Percentiles rank a stretch among this genome's conserved stretches.
Evolutionary conservation across 331 rosid genomes (phyloP).

Genomic region (Phaseolus coccineus): DNA sequence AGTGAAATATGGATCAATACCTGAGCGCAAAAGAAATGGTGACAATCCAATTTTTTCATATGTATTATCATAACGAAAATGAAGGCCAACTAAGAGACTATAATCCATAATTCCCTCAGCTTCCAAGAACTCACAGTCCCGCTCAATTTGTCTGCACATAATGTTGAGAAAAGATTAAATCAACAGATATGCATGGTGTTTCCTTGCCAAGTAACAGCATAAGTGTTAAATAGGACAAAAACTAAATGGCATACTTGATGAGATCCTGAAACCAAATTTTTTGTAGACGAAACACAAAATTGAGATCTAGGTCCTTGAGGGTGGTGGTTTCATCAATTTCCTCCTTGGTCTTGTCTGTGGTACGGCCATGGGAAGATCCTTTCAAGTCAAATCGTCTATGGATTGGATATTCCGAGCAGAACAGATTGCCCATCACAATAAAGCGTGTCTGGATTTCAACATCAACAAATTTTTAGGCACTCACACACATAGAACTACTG

Average conservation of each 20-base stretch:
- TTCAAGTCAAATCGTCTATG: constrained; percentile 88
- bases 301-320: constrained; percentile 88
- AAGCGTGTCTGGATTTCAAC: constrained; percentile 71
- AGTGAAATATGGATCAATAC: constrained; percentile 50
- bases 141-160: constrained; percentile 73
- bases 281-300: constrained; percentile 79
- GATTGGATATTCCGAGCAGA: constrained; percentile 89
- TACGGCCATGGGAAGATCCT: constrained; percentile 91
- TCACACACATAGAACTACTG: not conserved
- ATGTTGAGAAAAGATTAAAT: constrained; percentile 36
- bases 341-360: constrained; percentile 70
- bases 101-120: constrained; percentile 91
- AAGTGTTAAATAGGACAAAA: not conserved
- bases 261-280: constrained; percentile 69
- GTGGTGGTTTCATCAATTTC: constrained; percentile 94
- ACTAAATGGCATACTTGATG: constrained; percentile 56
- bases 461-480: constrained; percentile 27
- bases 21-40: constrained; percentile 79
- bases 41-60: constrained; percentile 83
- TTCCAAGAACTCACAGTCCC: constrained; percentile 84
- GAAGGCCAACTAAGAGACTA: constrained; percentile 90
- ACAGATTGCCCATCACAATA: constrained; percentile 93
- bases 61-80: constrained; percentile 77
- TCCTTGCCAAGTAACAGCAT: not conserved
- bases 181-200: not conserved